Base-by-base conservation (phyloP, 768 basidiomycete species). In the Porphyrellus cyaneotinctus region DNA sequence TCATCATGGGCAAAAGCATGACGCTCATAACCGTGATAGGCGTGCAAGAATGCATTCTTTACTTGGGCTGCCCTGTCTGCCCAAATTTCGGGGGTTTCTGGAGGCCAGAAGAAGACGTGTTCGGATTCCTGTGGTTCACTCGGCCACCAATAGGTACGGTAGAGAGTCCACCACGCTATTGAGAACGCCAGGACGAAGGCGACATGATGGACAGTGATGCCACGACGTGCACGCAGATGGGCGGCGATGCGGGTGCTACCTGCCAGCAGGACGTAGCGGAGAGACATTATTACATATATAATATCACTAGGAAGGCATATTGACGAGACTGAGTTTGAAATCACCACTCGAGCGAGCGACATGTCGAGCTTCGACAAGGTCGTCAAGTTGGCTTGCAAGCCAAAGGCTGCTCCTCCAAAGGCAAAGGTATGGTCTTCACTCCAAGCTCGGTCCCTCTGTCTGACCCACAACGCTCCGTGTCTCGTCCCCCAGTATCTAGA, bases 341-440 rank as follows among this genome's bases (percentile, higher is more conserved):
- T 47, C n/a, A n/a, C n/a, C n/a, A n/a, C n/a, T n/a, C n/a, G n/a
- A n/a, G n/a, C n/a, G n/a, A n/a, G n/a, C 33, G 47, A 31, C 51
- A 87, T 87, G 85, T 85, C 87, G 61, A 85, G 84, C 72, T 88
- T 79, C 71, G 88, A 91, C 76, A 91, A 98, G 78, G 85, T 89
- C 65, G 89, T 98, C 61, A 97, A 95, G 74, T 74, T 91, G 67
- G 97, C 95, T 14, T 97, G 94, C 75, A 97, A 97, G 79, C 91
- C 95, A 51, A 98, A 98, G 75, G 84, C 91, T 42, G 91, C 92
- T 2, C 85, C 91, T 2, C 97, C 97, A 56, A 99, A 99, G 74
- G 74, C 92, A 58, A 99, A 99, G 81, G 95, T 92, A 54, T 17
- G n/a, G 9, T 28, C 72, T 68, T 2, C 8, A 15, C 24, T 22